Evolutionary conservation across 208 protist species (phyloP).

Genomic region (Crithidia thermophila): DNA sequence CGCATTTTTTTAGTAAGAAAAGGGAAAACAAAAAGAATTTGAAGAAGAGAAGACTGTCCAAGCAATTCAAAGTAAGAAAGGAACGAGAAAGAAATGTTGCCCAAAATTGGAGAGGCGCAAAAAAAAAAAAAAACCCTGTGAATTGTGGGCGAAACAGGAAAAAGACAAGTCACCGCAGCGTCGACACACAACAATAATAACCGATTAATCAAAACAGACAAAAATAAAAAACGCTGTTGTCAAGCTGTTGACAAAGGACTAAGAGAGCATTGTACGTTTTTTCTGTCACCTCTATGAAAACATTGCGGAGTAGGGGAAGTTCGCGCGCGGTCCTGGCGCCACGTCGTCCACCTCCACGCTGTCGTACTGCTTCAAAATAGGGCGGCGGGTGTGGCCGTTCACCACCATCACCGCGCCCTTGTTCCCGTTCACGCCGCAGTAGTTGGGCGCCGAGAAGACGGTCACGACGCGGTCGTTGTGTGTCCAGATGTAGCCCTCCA

Average conservation of each 20-base stretch:
- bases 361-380: constrained; percentile 61
- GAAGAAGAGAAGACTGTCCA: too few species aligned
- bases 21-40: too few species aligned
- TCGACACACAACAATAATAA: too few species aligned
- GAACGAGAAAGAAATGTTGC: too few species aligned
- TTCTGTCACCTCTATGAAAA: constrained; percentile 15
- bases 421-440: constrained; percentile 75
- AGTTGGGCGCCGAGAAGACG: constrained; percentile 81
- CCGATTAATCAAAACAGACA: background rate
- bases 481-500: constrained; percentile 83
- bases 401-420: constrained; percentile 72
- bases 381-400: constrained; percentile 25
- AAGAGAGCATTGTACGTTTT: background rate
- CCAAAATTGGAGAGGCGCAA: too few species aligned
- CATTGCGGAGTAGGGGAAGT: constrained; percentile 31
- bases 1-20: too few species aligned
- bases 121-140: constrained; percentile 9
- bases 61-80: too few species aligned
- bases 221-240: background rate
- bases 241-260: background rate
- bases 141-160: too few species aligned
- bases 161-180: too few species aligned
- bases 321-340: constrained; percentile 5
- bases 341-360: constrained; percentile 18
- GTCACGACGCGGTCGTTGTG: constrained; percentile 64